Evolutionary conservation across 345 rosid genomes (phyloP).

Genomic region (Eucalyptus sp.): DNA sequence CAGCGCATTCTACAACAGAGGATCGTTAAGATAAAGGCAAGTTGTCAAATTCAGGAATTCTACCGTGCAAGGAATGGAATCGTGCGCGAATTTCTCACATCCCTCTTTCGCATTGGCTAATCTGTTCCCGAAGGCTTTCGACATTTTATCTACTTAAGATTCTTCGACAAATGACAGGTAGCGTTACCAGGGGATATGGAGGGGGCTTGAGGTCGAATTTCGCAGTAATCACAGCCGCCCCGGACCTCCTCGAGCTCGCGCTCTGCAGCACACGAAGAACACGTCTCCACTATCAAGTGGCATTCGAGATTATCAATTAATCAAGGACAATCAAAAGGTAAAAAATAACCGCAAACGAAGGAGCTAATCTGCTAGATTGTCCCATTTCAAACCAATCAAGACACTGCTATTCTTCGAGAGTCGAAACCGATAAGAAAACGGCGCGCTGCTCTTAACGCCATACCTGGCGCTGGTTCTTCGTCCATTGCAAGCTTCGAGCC

Average conservation of each 20-base stretch:
- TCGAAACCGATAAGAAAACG: background rate
- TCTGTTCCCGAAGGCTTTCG: background rate
- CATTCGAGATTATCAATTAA: background rate
- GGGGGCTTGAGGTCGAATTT: conserved; percentile 75
- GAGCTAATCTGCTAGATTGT: background rate
- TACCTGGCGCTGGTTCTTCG: background rate
- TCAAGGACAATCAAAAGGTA: background rate
- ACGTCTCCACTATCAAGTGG: background rate
- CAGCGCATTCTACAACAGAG: conserved; percentile 44
- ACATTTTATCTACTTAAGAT: background rate
- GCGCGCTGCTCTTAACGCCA: background rate
- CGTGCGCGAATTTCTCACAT: background rate
- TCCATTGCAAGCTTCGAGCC: background rate
- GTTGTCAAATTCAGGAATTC: background rate
- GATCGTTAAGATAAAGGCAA: background rate
- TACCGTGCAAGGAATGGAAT: background rate
- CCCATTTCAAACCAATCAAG: background rate
- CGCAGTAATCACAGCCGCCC: conserved; percentile 22
- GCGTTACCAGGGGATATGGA: conserved; percentile 65
- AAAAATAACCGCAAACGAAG: background rate
- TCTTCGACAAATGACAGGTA: background rate
- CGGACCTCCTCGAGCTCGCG: background rate
- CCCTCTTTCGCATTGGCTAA: background rate
- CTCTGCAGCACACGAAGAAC: conserved; percentile 18
- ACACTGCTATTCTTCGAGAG: background rate